phyloP scores from a whole-genome alignment of 2,329 filamentous ascomycete genomes.

The Penicillium sp. region DNA sequence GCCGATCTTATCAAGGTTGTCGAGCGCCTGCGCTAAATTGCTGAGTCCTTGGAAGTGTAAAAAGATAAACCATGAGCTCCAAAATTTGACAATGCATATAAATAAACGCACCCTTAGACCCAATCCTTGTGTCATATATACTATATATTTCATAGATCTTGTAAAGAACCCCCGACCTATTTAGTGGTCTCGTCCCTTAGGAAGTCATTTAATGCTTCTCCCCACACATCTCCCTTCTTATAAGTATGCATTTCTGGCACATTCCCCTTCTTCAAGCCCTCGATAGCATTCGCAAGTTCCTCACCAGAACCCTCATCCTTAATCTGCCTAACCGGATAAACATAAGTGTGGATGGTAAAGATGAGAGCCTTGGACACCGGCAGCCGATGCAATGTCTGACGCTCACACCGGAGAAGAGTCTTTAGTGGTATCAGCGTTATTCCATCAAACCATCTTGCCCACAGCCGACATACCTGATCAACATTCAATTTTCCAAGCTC shows the following conservation, averaged over 20 bases:
- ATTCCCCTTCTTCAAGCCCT: slow-evolving; percentile 57
- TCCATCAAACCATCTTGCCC: background rate
- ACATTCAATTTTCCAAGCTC: slow-evolving; percentile 44
- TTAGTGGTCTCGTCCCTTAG: slow-evolving; percentile 30
- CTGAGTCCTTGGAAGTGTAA: background rate
- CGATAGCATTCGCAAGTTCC: slow-evolving; percentile 56
- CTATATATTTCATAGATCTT: background rate
- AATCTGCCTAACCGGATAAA: slow-evolving; percentile 54
- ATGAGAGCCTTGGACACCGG: slow-evolving; percentile 54
- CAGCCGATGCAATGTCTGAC: slow-evolving; percentile 61
- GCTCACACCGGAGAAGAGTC: slow-evolving; percentile 55
- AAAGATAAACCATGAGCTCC: background rate
- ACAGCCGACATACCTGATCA: slow-evolving; percentile 36
- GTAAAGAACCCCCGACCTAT: background rate
- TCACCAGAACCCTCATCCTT: slow-evolving; percentile 56
- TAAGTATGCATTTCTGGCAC: slow-evolving; percentile 58
- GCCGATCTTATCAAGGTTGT: slow-evolving; percentile 87
- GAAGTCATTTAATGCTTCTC: slow-evolving; percentile 53
- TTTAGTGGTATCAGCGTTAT: slow-evolving; percentile 19
- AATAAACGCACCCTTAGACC: background rate
- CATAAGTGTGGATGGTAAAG: slow-evolving; percentile 63
- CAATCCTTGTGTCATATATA: background rate
- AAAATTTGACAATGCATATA: background rate
- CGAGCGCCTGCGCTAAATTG: slow-evolving; percentile 59
- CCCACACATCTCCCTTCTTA: slow-evolving; percentile 58